A percentile compares a stretch with the other conserved stretches of the same genome.
These are phyloP conservation scores for Obba rivulosa DNA, from an alignment of 768 basidiomycete genomes.

Conservation along the genomic window DNA sequence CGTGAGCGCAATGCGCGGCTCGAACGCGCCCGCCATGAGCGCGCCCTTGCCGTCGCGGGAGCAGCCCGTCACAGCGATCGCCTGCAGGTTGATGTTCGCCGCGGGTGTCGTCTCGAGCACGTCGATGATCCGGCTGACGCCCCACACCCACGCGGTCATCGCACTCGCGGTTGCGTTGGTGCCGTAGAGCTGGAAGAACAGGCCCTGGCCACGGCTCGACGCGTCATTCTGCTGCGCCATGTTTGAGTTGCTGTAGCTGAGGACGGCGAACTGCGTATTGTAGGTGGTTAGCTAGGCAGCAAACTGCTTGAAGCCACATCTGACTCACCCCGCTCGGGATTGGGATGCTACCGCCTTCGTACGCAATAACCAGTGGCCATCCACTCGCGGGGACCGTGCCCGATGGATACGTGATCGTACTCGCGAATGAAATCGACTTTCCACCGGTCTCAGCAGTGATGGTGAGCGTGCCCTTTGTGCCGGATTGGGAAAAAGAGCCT, in stretches of 20 bases:
- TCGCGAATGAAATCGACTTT: slow-evolving; percentile 44
- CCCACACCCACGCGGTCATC: slow-evolving; percentile 63
- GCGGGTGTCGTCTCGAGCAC: slow-evolving; percentile 45
- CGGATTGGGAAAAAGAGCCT: slow-evolving; percentile 34
- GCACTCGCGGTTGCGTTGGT: slow-evolving; percentile 40
- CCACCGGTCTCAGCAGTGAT: slow-evolving; percentile 43
- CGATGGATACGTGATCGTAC: slow-evolving; percentile 40
- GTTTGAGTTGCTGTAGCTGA: slow-evolving; percentile 49
- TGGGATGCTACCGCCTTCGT: slow-evolving; percentile 38
- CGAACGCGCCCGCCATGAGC: slow-evolving; percentile 53
- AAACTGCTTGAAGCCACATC: not conserved
- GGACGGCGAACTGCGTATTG: slow-evolving; percentile 28
- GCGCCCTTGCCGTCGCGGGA: slow-evolving; percentile 61
- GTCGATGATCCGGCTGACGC: slow-evolving; percentile 54
- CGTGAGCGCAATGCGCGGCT: slow-evolving; percentile 51
- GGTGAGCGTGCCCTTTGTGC: slow-evolving; percentile 32
- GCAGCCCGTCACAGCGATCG: slow-evolving; percentile 54
- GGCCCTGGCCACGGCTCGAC: slow-evolving; percentile 47
- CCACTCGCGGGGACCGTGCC: slow-evolving; percentile 32
- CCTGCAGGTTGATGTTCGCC: slow-evolving; percentile 41
- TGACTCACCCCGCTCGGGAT: slow-evolving; percentile 22
- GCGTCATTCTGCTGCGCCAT: slow-evolving; percentile 44
- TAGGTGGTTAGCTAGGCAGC: slow-evolving; percentile 28
- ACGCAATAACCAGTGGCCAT: slow-evolving; percentile 49
- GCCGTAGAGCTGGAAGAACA: slow-evolving; percentile 56